Percentiles rank a stretch among this genome's conserved stretches.
Evolutionary conservation across 179 eudicot genomes (phyloP).

Genomic region (Patellifolia procumbens): DNA sequence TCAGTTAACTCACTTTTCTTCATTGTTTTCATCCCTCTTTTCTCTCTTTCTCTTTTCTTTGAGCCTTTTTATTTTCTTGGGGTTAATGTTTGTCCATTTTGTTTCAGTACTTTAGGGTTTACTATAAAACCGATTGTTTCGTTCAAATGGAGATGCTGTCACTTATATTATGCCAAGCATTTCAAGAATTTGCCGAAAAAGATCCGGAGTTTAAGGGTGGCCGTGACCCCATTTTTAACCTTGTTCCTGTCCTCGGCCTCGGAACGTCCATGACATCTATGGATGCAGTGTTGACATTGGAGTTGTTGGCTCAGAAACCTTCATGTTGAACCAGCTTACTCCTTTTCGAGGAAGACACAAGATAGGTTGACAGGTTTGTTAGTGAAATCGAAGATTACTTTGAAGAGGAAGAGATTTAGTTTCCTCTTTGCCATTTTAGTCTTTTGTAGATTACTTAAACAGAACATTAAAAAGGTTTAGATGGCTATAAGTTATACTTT

Average conservation of each 20-base stretch:
- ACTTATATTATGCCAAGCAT: conserved; percentile 39
- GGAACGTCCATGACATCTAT: conserved; percentile 61
- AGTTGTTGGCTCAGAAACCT: conserved; percentile 63
- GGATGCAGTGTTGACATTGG: conserved; percentile 68
- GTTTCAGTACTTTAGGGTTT: conserved; percentile 65
- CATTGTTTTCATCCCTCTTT: neutral
- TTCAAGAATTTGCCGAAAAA: conserved; percentile 51
- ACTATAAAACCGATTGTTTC: conserved; percentile 42
- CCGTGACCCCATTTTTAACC: conserved; percentile 59
- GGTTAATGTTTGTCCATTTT: neutral
- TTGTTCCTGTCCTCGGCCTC: conserved; percentile 72
- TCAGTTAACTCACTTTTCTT: conserved; percentile 33
- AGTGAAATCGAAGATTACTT: neutral
- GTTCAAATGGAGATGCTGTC: conserved; percentile 55
- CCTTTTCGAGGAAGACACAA: neutral
- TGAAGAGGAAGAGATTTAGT: neutral
- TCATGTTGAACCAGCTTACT: neutral
- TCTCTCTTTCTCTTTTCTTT: neutral
- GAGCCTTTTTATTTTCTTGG: conserved; percentile 1
- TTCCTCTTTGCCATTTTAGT: neutral
- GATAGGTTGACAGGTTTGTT: neutral
- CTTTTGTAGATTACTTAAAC: neutral
- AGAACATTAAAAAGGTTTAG: neutral
- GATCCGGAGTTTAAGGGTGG: conserved; percentile 29
- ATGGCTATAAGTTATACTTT: too few relatives aligned